These are phyloP conservation scores for Candida boleticola DNA, from an alignment of 805 yeast species.

Conservation along the genomic window DNA sequence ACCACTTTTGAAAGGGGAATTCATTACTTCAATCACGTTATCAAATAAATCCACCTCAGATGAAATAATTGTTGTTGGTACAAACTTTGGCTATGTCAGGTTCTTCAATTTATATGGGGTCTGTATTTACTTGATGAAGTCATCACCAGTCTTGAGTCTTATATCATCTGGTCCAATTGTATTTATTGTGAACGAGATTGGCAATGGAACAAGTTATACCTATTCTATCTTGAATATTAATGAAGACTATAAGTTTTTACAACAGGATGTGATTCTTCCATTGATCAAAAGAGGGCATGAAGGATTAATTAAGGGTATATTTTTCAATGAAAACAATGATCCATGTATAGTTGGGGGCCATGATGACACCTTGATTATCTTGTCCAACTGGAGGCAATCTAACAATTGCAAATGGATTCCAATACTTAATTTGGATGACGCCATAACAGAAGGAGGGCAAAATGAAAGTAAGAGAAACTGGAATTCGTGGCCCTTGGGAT, in stretches of 20 bases:
- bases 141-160: slow-evolving; percentile 70
- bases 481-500: slow-evolving; percentile 86
- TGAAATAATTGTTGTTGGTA: slow-evolving; percentile 61
- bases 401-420: slow-evolving; percentile 88
- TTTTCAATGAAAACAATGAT: slow-evolving; percentile 85
- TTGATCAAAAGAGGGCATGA: slow-evolving; percentile 15
- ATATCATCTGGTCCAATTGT: slow-evolving; percentile 61
- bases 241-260: slow-evolving; percentile 37
- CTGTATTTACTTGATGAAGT: slow-evolving; percentile 64
- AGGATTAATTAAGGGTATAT: slow-evolving; percentile 57
- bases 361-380: slow-evolving; percentile 66
- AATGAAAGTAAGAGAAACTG: slow-evolving; percentile 51
- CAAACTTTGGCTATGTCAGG: slow-evolving; percentile 74
- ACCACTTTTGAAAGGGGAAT: slow-evolving; percentile 54
- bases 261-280: slow-evolving; percentile 40
- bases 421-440: slow-evolving; percentile 55
- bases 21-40: slow-evolving; percentile 67
- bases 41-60: slow-evolving; percentile 32
- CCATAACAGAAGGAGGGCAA: slow-evolving; percentile 44
- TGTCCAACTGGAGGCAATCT: slow-evolving; percentile 76
- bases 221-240: slow-evolving; percentile 50
- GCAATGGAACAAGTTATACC: slow-evolving; percentile 29
- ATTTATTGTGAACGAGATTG: slow-evolving; percentile 44
- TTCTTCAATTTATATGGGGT: slow-evolving; percentile 72
- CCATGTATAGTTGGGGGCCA: slow-evolving; percentile 80